Base-by-base conservation (phyloP, 352 stramenopile genomes). In the Phytopythium sindhum region DNA sequence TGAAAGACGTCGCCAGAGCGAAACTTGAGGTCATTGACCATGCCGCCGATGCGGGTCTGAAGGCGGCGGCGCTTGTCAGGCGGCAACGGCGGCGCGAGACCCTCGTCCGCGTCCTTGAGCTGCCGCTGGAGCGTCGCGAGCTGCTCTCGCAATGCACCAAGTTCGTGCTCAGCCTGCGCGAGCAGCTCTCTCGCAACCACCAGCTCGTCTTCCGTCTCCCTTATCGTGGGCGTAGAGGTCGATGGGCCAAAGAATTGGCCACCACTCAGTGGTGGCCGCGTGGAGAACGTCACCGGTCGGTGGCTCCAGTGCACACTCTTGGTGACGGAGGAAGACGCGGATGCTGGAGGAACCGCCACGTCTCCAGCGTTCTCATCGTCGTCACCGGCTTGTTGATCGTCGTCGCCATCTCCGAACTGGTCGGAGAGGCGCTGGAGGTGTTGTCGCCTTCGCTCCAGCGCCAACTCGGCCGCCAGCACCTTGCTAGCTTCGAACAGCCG, bases 1-100 rank as follows among this genome's bases (percentile, higher is more conserved):
- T 93, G 83, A 56, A 84, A 94, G 21, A 91, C 54, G 37, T 91
- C 84, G 12, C 81, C 86, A 0, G 79, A 82, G 19, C 78, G 77
- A 26, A 81, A 80, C 63, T 89, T 86, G 60, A 93, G 68, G 6
- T 87, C 67, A 42, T 91, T 89, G 24, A 69, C 75, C 15, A 89
- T 67, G 33, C 53, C 67, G 2, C 77, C 79, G 26, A 85, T 69
- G 28, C 73, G 76, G 41, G 60, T 87, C 52, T 91, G 75, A 35
- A 94, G 60, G 50, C 67, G 59, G 26, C 83, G 78, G 12, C 72
- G 66, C 51, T 80, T 74, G 45, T 90, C 81, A 0, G 77, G 54
- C 17, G 54, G 69, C 7, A 61, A 45, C 55, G 35, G n/a, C 23
- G 54, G 54, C 31, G 63, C 45, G 26, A 68, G 23, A 8, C 54